Evolutionary conservation across 257 asterid species (phyloP).

Genomic region (Fraxinus anomala): DNA sequence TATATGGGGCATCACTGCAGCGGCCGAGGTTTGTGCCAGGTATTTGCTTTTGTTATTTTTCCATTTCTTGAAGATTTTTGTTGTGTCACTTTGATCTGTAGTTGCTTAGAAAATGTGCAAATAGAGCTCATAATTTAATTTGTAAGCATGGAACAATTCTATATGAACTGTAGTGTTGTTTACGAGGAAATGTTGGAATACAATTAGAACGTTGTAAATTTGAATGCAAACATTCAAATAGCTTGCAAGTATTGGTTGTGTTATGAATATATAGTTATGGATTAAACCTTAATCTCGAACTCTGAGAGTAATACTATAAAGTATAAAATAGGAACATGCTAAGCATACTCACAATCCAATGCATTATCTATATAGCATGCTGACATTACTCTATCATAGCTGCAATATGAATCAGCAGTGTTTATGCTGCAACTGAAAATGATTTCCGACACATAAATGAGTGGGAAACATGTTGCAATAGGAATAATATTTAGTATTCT

Average conservation of each 20-base stretch:
- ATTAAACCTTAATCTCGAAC: background rate
- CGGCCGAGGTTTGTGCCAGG: constrained; percentile 93
- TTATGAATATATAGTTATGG: too few relatives aligned
- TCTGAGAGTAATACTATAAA: background rate
- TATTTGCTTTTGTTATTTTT: constrained; percentile 25
- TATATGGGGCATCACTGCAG: constrained; percentile 80
- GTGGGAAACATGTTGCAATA: background rate
- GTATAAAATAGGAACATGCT: background rate
- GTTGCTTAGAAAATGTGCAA: background rate
- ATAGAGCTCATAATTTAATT: background rate
- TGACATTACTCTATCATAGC: background rate
- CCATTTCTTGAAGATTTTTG: background rate
- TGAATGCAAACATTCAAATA: background rate
- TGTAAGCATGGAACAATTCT: background rate
- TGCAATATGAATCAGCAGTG: background rate
- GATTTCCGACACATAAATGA: background rate
- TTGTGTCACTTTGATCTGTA: background rate
- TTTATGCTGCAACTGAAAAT: constrained; percentile 8
- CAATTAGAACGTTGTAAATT: background rate
- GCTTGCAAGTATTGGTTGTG: background rate
- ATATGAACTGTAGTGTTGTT: background rate
- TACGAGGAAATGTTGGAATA: background rate
- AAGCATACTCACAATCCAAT: background rate
- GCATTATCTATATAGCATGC: background rate
- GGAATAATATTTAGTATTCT: background rate